These are phyloP conservation scores for Beauveria caledonica DNA, from an alignment of 2,329 filamentous ascomycete genomes.

Conservation along the genomic window DNA sequence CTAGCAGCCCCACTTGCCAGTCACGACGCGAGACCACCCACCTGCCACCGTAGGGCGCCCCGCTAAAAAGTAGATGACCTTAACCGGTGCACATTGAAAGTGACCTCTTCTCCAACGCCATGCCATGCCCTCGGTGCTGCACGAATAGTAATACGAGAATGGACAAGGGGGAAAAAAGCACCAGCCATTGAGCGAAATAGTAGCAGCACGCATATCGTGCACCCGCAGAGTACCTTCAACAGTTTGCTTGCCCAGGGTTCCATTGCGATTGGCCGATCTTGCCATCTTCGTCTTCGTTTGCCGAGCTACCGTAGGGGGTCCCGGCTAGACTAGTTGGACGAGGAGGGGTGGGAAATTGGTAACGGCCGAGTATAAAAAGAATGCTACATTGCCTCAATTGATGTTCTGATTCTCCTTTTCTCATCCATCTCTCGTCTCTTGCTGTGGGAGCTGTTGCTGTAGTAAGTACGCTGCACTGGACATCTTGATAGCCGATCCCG, in stretches of 20 bases:
- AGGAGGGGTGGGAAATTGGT: neutral
- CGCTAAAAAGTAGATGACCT: neutral
- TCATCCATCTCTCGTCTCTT: neutral
- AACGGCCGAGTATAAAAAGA: constrained; percentile 2
- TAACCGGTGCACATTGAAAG: too few species aligned
- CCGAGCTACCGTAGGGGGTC: neutral
- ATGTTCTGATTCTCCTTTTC: neutral
- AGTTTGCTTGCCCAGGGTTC: neutral
- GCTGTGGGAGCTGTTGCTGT: neutral
- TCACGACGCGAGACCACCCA: too few species aligned
- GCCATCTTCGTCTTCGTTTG: neutral
- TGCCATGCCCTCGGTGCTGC: too few species aligned
- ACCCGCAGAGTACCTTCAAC: too few species aligned
- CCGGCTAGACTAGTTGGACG: neutral
- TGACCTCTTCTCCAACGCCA: too few species aligned
- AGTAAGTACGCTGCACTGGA: neutral
- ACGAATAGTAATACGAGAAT: too few species aligned
- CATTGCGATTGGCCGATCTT: neutral
- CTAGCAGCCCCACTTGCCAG: too few species aligned
- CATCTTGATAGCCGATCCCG: neutral
- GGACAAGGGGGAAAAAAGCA: too few species aligned
- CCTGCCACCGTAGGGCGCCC: neutral
- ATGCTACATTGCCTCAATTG: neutral
- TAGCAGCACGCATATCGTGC: too few species aligned
- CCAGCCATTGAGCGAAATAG: too few species aligned